Conservation (phyloP, 257 asterid genomes). For the Gardenia jasminoides region DNA sequence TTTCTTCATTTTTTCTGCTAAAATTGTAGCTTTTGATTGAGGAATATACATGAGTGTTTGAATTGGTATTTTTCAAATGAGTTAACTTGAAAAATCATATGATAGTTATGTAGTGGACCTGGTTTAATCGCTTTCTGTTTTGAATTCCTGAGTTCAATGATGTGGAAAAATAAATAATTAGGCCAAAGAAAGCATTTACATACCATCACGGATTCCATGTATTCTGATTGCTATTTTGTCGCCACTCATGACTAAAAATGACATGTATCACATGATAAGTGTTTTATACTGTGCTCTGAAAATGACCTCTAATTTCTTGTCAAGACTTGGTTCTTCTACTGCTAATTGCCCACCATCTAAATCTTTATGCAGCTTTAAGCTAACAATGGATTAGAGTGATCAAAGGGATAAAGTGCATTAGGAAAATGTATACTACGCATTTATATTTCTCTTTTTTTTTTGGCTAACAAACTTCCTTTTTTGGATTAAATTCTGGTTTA, state of each 20-base stretch:
- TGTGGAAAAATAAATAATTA: background rate
- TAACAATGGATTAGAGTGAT: background rate
- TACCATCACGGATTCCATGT: conserved; percentile 3
- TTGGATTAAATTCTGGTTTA: background rate
- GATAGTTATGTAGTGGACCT: background rate
- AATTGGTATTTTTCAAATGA: background rate
- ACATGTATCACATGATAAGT: conserved; percentile 3
- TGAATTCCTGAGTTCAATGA: background rate
- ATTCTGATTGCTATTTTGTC: background rate
- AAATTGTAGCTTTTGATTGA: background rate
- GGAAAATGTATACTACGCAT: background rate
- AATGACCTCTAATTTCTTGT: conserved; percentile 18
- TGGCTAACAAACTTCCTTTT: no score
- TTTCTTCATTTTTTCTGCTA: conserved; percentile 20
- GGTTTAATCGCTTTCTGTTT: background rate
- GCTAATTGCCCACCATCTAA: background rate
- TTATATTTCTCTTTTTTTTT: background rate
- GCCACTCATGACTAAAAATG: background rate
- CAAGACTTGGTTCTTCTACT: background rate
- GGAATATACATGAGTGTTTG: background rate
- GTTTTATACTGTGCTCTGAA: background rate
- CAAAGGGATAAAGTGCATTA: background rate
- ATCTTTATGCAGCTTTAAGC: background rate
- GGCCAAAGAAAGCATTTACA: background rate
- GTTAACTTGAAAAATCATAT: background rate